Evolutionary conservation across 2,329 filamentous ascomycete species (phyloP).

Genomic region (Sclerotinia trifoliorum): DNA sequence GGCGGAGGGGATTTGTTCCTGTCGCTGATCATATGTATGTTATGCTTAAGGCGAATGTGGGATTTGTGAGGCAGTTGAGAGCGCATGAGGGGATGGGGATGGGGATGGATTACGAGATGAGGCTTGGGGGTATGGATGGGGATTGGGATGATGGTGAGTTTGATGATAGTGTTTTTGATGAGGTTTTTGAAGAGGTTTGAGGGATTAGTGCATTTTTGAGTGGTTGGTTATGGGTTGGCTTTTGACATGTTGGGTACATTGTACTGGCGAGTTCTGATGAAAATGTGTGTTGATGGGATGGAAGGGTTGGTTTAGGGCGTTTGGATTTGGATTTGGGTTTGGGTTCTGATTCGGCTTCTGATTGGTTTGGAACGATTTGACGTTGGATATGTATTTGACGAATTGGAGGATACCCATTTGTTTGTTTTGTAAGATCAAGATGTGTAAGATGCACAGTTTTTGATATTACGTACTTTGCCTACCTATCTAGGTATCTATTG

Average conservation of each 20-base stretch:
- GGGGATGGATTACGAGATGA: background rate
- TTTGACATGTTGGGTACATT: too few relatives aligned
- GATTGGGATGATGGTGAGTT: background rate
- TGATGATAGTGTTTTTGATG: background rate
- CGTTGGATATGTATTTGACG: too few relatives aligned
- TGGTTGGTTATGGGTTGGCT: too few relatives aligned
- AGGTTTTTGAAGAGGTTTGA: background rate
- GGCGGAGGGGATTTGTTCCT: background rate
- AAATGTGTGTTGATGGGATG: too few relatives aligned
- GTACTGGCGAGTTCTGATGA: too few relatives aligned
- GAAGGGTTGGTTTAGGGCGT: background rate
- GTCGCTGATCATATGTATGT: conserved; percentile 29
- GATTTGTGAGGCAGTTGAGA: conserved; percentile 15
- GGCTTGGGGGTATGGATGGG: background rate
- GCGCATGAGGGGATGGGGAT: background rate
- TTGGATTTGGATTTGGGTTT: too few relatives aligned
- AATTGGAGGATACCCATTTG: background rate
- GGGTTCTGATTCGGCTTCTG: too few relatives aligned
- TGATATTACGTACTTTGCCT: background rate
- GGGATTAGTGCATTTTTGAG: too few relatives aligned
- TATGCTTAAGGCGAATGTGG: conserved; percentile 28
- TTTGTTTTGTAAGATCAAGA: too few relatives aligned
- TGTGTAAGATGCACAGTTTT: background rate
- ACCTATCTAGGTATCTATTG: background rate
- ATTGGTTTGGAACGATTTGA: too few relatives aligned